A percentile compares a stretch with the other conserved stretches of the same genome.
Evolutionary conservation across 2,329 filamentous ascomycete genomes (phyloP).

Genomic region (Blastomyces parvus): DNA sequence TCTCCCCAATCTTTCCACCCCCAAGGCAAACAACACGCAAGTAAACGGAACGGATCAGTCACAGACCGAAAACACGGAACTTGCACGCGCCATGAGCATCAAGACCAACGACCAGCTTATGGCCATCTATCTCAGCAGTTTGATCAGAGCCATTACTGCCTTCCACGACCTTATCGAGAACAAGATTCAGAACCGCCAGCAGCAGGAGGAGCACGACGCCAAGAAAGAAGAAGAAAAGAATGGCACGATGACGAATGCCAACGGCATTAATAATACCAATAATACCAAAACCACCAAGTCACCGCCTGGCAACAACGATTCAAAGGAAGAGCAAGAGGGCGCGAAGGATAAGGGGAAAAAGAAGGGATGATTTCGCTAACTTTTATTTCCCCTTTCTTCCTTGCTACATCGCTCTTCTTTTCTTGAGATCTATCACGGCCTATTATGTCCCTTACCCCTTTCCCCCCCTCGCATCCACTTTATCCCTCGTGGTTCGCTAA

Average conservation of each 20-base stretch:
- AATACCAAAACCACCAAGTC: constrained; percentile 46
- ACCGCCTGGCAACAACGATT: constrained; percentile 44
- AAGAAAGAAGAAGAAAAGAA: constrained; percentile 57
- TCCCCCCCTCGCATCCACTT: neutral
- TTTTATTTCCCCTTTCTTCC: neutral
- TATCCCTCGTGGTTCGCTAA: neutral
- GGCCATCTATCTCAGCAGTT: constrained; percentile 91
- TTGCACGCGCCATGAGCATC: constrained; percentile 93
- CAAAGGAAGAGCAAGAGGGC: constrained; percentile 45
- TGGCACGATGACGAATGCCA: constrained; percentile 15
- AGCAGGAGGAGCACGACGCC: constrained; percentile 86
- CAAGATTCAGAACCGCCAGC: constrained; percentile 98
- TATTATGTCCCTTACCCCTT: neutral
- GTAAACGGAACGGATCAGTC: constrained; percentile 50
- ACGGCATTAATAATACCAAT: constrained; percentile 30
- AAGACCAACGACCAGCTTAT: constrained; percentile 99
- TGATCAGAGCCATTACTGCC: constrained; percentile 94
- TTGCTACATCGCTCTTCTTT: neutral
- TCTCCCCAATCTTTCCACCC: constrained; percentile 86
- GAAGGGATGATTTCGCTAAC: constrained; percentile 39
- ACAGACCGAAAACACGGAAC: constrained; percentile 62
- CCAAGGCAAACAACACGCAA: constrained; percentile 49
- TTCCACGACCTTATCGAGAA: constrained; percentile 99
- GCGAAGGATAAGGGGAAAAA: constrained; percentile 52
- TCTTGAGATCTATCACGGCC: neutral